Conservation (phyloP, 768 basidiomycete species). For the Lactarius quietus region DNA sequence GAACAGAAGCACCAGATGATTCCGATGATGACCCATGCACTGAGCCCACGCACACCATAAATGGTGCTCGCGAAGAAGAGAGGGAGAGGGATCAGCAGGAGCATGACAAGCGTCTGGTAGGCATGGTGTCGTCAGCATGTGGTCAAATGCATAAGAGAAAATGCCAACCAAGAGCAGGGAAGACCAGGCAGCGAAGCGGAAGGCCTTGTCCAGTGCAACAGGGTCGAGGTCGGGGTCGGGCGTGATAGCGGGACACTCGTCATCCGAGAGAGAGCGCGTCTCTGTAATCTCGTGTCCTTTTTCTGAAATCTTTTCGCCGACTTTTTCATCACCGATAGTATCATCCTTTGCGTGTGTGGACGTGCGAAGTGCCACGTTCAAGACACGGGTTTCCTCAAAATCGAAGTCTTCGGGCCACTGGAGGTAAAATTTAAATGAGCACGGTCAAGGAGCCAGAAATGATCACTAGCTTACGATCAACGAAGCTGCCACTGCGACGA, state of each 20-base stretch:
- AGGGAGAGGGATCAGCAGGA: conserved; percentile 78
- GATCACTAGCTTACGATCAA: conserved; percentile 46
- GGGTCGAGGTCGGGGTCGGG: conserved; percentile 60
- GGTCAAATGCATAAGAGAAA: neutral
- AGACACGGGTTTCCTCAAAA: conserved; percentile 73
- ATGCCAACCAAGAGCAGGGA: conserved; percentile 58
- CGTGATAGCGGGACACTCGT: conserved; percentile 35
- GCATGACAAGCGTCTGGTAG: conserved; percentile 53
- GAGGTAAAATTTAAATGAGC: conserved; percentile 1
- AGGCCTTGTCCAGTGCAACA: conserved; percentile 63
- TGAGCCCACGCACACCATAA: conserved; percentile 59
- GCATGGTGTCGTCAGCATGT: neutral
- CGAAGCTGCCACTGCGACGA: conserved; percentile 65
- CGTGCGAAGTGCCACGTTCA: conserved; percentile 48
- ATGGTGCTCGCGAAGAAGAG: conserved; percentile 80
- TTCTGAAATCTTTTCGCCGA: conserved; percentile 35
- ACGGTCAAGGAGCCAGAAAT: neutral
- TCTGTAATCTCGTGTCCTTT: conserved; percentile 35
- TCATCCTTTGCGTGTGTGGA: conserved; percentile 24
- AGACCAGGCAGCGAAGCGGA: conserved; percentile 75
- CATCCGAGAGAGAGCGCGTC: conserved; percentile 24
- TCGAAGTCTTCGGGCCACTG: conserved; percentile 82
- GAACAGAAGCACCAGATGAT: conserved; percentile 85
- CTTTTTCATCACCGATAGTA: conserved; percentile 27
- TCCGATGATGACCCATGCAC: conserved; percentile 78